These are phyloP conservation scores for Trypanosoma lewisi DNA, from an alignment of 208 protist species.

Conservation along the genomic window DNA sequence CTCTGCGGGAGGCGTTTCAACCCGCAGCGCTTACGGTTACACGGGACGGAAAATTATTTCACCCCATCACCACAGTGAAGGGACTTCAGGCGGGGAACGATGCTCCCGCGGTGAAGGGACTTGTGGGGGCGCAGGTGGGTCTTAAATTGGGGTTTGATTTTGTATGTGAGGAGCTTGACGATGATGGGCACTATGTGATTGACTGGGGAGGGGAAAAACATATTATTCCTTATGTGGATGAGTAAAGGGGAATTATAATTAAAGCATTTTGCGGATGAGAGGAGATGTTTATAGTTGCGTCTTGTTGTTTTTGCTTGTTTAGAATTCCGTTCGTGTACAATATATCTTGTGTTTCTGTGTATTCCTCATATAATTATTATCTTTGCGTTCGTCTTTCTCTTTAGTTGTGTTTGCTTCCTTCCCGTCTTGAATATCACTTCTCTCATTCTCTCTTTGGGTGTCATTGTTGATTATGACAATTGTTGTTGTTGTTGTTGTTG, in stretches of 20 bases:
- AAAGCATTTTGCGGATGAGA: no score
- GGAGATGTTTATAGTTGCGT: neutral
- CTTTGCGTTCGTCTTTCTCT: no score
- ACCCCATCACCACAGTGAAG: slow-evolving; percentile 25
- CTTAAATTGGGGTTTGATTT: slow-evolving; percentile 38
- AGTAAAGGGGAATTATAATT: no score
- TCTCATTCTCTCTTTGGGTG: no score
- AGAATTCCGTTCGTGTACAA: neutral
- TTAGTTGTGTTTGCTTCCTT: no score
- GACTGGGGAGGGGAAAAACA: slow-evolving; percentile 27
- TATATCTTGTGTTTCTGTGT: neutral
- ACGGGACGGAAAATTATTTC: slow-evolving; percentile 32
- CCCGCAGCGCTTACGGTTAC: slow-evolving; percentile 20
- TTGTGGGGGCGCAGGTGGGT: slow-evolving; percentile 33
- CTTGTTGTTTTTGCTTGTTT: neutral
- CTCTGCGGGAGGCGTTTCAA: slow-evolving; percentile 24
- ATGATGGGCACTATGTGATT: slow-evolving; percentile 33
- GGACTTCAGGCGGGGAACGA: neutral
- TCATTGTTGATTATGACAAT: no score
- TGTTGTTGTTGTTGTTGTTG: neutral
- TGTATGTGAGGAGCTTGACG: slow-evolving; percentile 28
- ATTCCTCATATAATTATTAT: neutral
- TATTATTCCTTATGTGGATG: slow-evolving; percentile 21
- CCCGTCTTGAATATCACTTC: no score
- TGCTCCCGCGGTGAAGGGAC: neutral